Base-by-base conservation (phyloP, 2,329 filamentous ascomycete species). In the Aureobasidium uvarum region DNA sequence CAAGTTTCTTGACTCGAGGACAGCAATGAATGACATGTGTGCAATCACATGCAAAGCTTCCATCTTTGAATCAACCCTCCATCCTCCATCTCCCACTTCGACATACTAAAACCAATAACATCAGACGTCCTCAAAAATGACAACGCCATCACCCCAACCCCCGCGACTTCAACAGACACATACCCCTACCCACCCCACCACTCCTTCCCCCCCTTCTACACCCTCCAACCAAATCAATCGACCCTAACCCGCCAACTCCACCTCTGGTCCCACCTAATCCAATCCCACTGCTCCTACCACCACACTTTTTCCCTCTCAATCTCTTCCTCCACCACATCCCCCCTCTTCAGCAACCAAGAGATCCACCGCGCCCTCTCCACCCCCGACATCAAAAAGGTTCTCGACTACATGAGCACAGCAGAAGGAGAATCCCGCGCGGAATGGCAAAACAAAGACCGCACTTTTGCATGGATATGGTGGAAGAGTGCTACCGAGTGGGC, bases 401-500 rank as follows among this genome's bases (percentile, higher is more conserved):
- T 88, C 13, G 79, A 82, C 58, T 86, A 81, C 78, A 87, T 88
- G 84, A 74, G 76, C 13, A 78, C 74, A 48, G 67, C 77, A 28
- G 80, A 83, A 46, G 84, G 84, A 45, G 80, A 83, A n/a, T 74
- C 77, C 66, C 75, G 85, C 31, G 86, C 83, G 3, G 90, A 97
- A 78, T 92, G 87, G 81, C 80, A 91, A 8, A 72, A 72, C 43
- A 77, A 78, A 16, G 77, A 75, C n/a, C 82, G 81, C 46, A 83
- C 86, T 48, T 79, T 86, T 14, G 86, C 84, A 20, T 94, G 88
- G 83, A 80, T 97, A 2, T 96, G 88, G 79, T 98, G 94, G 94
- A 85, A 86, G 68, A 89, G 86, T 72, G 89, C 90, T 0, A 91
- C 96, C 74, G 94, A 98, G 79, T 99, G 95, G 94, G 95, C 92